Evolutionary conservation across 225 moss, liverwort and hornwort genomes (phyloP).

Genomic region (Pseudoscleropodium purum): DNA sequence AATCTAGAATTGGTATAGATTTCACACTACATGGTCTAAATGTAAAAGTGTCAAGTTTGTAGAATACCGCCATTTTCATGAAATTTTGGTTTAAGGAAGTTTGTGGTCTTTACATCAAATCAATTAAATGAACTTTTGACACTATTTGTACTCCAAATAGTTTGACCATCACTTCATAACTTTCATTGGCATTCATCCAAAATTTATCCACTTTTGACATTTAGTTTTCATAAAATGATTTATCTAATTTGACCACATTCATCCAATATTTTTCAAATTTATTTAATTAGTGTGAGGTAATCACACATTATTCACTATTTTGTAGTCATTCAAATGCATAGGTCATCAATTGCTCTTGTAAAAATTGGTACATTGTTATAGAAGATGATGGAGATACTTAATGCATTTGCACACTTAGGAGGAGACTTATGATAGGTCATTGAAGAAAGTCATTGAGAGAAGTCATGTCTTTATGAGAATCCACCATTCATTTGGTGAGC

Average conservation of each 20-base stretch:
- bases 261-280: neutral
- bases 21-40: no score
- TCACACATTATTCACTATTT: neutral
- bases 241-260: neutral
- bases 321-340: neutral
- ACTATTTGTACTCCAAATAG: neutral
- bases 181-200: no score
- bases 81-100: no score
- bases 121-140: no score
- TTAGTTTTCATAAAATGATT: neutral
- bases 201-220: neutral
- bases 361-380: neutral
- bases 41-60: no score
- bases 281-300: neutral
- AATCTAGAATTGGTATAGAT: no score
- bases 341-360: neutral
- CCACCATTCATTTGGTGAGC: neutral
- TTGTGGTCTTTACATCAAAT: neutral
- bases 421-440: neutral
- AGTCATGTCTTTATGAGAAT: neutral
- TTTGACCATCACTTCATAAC: fast-evolving
- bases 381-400: neutral
- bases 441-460: neutral
- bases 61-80: no score
- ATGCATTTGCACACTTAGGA: neutral